Evolutionary conservation across 2,329 filamentous ascomycete species (phyloP).

Genomic region (Talaromyces verruculosus): DNA sequence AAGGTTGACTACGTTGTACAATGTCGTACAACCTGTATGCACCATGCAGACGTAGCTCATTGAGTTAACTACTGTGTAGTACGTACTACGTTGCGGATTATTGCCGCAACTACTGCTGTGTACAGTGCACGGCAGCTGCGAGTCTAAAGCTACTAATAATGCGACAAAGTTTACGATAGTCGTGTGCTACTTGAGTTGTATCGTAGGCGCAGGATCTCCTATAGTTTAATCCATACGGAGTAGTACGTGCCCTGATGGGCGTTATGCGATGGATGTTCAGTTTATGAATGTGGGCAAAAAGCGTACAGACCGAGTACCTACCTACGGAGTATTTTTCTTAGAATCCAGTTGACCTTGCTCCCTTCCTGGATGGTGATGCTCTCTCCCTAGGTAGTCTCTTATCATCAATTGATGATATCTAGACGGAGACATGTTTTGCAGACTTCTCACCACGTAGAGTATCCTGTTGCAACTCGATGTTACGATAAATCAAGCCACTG

Average conservation of each 20-base stretch:
- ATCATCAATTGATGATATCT: not conserved
- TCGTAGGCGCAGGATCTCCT: not conserved
- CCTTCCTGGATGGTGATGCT: not conserved
- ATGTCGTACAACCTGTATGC: not conserved
- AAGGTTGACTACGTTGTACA: not conserved
- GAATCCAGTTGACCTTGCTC: not conserved
- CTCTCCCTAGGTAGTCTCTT: not conserved
- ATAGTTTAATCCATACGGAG: not conserved
- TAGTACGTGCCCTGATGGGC: not conserved
- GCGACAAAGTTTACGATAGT: not conserved
- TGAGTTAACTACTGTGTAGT: not conserved
- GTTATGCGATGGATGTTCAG: not conserved
- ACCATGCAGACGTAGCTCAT: not conserved
- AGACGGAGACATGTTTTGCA: not conserved
- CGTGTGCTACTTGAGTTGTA: not conserved
- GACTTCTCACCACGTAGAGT: not conserved
- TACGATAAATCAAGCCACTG: too few relatives aligned
- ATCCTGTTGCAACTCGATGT: not conserved
- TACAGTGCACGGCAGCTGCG: not conserved
- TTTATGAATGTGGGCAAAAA: not conserved
- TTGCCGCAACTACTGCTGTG: constrained; percentile 7
- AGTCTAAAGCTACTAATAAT: not conserved
- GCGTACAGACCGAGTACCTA: not conserved
- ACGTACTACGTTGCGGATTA: not conserved
- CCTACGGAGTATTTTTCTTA: not conserved